These are phyloP conservation scores for Solioccasus polychromus DNA, from an alignment of 768 basidiomycete species.

Conservation along the genomic window DNA sequence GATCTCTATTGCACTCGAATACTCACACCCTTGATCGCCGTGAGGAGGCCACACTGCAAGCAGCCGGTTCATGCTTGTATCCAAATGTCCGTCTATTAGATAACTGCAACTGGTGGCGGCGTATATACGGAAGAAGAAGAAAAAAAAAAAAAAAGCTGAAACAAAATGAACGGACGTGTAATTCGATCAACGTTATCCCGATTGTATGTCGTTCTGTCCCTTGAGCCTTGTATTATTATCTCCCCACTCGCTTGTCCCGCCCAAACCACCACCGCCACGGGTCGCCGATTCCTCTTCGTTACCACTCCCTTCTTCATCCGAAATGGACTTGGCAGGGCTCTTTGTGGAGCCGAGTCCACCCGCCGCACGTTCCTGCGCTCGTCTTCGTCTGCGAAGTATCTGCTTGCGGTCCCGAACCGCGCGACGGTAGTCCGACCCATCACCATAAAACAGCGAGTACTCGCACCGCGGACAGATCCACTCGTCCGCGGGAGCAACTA, in stretches of 20 bases:
- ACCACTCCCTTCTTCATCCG: constrained; percentile 26
- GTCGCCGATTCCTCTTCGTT: constrained; percentile 12
- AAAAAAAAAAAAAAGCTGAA: too few relatives aligned
- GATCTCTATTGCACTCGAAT: constrained; percentile 6
- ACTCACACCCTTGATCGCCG: constrained; percentile 18
- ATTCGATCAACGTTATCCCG: constrained; percentile 21
- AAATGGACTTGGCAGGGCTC: constrained; percentile 15
- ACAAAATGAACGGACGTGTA: constrained; percentile 7
- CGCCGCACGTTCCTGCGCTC: constrained; percentile 68
- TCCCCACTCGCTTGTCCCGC: constrained; percentile 14
- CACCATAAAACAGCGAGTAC: constrained; percentile 89
- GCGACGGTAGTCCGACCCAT: constrained; percentile 59
- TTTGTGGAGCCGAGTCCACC: constrained; percentile 27
- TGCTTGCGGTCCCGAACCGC: constrained; percentile 74
- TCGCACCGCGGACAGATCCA: constrained; percentile 97
- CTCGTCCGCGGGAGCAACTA: constrained; percentile 71
- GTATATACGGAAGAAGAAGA: too few relatives aligned
- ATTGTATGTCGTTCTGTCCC: constrained; percentile 19
- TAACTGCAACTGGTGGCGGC: constrained; percentile 28
- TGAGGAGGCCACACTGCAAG: constrained; percentile 32
- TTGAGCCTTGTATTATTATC: constrained; percentile 16
- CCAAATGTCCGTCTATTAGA: constrained; percentile 38
- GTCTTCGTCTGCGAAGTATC: constrained; percentile 65
- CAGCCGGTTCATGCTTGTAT: constrained; percentile 22
- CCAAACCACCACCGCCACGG: constrained; percentile 4